These are phyloP conservation scores for Geranium incanum DNA, from an alignment of 441 rosid genomes.

Conservation along the genomic window DNA sequence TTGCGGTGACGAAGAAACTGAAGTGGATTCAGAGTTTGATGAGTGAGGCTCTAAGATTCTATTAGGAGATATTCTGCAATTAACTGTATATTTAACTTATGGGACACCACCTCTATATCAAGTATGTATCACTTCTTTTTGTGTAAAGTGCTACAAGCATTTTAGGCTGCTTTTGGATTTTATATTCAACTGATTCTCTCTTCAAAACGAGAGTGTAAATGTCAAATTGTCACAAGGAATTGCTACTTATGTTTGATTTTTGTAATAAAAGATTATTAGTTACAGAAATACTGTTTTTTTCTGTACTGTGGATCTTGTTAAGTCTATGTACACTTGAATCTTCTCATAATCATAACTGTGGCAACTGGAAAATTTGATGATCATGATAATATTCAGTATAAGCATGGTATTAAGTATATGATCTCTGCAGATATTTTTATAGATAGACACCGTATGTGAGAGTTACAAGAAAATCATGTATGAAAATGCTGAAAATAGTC, in stretches of 20 bases:
- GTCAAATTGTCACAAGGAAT: background rate
- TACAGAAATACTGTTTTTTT: too few relatives aligned
- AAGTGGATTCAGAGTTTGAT: slow-evolving; percentile 51
- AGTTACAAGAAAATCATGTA: too few relatives aligned
- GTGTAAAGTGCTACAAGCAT: background rate
- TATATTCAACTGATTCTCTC: background rate
- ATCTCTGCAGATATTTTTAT: too few relatives aligned
- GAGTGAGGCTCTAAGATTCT: slow-evolving; percentile 27
- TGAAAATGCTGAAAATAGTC: too few relatives aligned
- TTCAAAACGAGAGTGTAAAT: background rate
- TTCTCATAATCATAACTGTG: too few relatives aligned
- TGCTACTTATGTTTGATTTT: background rate
- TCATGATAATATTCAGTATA: too few relatives aligned
- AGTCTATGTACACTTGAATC: background rate
- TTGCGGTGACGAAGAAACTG: slow-evolving; percentile 51
- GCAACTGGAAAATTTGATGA: too few relatives aligned
- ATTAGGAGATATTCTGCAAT: slow-evolving; percentile 15
- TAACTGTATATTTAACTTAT: slow-evolving; percentile 19
- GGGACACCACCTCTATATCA: background rate
- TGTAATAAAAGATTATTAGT: background rate
- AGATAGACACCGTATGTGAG: too few relatives aligned
- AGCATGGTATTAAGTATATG: too few relatives aligned
- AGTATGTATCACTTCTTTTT: background rate
- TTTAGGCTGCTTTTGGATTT: background rate
- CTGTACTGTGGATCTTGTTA: background rate